Conservation (phyloP, 495 filamentous ascomycete species). For the Immersiella caudata region DNA sequence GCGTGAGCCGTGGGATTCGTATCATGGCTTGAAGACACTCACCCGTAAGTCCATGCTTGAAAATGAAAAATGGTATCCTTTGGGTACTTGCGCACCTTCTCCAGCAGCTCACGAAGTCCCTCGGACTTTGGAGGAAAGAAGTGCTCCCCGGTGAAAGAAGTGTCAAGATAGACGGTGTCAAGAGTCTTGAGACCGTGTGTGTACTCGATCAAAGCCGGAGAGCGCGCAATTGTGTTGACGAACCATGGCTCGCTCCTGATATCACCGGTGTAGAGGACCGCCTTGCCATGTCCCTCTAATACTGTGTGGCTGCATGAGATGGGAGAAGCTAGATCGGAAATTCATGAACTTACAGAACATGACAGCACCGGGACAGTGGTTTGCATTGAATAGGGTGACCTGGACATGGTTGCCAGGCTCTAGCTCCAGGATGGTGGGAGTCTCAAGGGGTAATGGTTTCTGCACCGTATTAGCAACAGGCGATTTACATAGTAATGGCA, state of each 20-base stretch:
- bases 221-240: constrained; percentile 60
- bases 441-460: constrained; percentile 84
- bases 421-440: constrained; percentile 77
- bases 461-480: constrained; percentile 27
- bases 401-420: constrained; percentile 65
- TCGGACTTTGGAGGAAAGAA: constrained; percentile 63
- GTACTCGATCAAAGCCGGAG: constrained; percentile 78
- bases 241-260: constrained; percentile 71
- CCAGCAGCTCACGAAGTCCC: constrained; percentile 73
- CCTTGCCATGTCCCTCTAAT: constrained; percentile 74
- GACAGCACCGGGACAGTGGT: constrained; percentile 88
- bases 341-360: constrained; percentile 66
- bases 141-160: constrained; percentile 64
- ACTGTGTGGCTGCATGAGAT: constrained; percentile 45
- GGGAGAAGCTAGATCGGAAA: neutral
- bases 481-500: constrained; percentile 16
- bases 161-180: constrained; percentile 86
- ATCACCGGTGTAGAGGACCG: constrained; percentile 91
- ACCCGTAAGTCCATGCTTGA: constrained; percentile 90
- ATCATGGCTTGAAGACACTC: constrained; percentile 25
- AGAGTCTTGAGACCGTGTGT: constrained; percentile 64
- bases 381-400: constrained; percentile 87
- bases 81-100: constrained; percentile 70
- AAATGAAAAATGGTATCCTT: constrained; percentile 80
- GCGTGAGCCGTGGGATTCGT: neutral